Conservation (phyloP, 495 filamentous ascomycete species). For the Usnea hakonensis region DNA sequence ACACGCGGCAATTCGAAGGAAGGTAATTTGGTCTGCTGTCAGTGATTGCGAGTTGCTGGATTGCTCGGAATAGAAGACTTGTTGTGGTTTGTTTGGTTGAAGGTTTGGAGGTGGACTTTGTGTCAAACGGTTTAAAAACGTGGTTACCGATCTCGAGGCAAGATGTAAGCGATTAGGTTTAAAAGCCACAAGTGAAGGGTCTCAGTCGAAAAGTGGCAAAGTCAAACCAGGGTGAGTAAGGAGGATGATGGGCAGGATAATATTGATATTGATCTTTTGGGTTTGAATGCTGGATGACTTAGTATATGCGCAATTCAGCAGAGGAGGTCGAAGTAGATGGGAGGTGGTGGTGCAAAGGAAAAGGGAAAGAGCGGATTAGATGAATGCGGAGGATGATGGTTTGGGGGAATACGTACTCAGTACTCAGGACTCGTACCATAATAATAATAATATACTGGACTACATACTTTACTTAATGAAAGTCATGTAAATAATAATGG, state of each 20-base stretch:
- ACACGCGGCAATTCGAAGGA: not conserved
- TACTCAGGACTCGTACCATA: too few relatives aligned
- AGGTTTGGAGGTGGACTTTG: not conserved
- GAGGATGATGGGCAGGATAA: too few relatives aligned
- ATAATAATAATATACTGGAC: too few relatives aligned
- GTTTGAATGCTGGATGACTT: not conserved
- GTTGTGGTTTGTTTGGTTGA: not conserved
- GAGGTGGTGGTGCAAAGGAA: not conserved
- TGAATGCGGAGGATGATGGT: too few relatives aligned
- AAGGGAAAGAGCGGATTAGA: not conserved
- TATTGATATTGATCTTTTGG: too few relatives aligned
- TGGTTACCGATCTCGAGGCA: conserved; percentile 13
- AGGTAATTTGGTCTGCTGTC: not conserved
- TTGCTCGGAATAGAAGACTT: not conserved
- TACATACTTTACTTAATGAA: too few relatives aligned
- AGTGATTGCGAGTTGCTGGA: conserved; percentile 1
- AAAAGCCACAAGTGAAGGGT: conserved; percentile 6
- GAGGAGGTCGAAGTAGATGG: too few relatives aligned
- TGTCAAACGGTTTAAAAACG: conserved; percentile 2
- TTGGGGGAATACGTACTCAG: too few relatives aligned
- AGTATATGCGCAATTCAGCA: not conserved
- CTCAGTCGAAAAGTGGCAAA: not conserved
- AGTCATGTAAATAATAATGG: too few relatives aligned
- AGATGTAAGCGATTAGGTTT: conserved; percentile 17
- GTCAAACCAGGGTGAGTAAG: too few relatives aligned